These are phyloP conservation scores for Cyberlindnera suaveolens DNA, from an alignment of 805 yeast species.

Conservation along the genomic window DNA sequence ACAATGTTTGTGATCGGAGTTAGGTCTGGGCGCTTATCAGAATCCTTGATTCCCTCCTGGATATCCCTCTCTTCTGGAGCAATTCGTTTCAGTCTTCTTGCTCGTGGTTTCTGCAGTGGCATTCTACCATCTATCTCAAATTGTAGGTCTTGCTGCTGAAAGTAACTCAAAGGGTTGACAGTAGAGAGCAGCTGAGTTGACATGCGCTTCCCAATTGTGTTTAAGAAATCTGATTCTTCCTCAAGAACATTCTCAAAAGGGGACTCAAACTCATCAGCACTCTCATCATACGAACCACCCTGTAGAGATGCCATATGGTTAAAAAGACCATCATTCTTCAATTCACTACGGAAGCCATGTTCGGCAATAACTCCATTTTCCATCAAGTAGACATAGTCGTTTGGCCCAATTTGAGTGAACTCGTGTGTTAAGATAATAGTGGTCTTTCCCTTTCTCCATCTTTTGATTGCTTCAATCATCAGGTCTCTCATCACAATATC, in stretches of 20 bases:
- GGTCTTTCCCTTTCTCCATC: slow-evolving; percentile 62
- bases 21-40: slow-evolving; percentile 17
- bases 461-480: slow-evolving; percentile 44
- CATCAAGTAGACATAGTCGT: slow-evolving; percentile 56
- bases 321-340: slow-evolving; percentile 22
- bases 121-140: slow-evolving; percentile 3
- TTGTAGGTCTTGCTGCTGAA: slow-evolving; percentile 5
- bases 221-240: slow-evolving; percentile 1
- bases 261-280: not conserved
- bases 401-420: slow-evolving; percentile 42
- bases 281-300: slow-evolving; percentile 3
- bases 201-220: slow-evolving; percentile 3
- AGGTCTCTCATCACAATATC: slow-evolving; percentile 45
- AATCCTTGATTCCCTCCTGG: slow-evolving; percentile 2
- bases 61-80: not conserved
- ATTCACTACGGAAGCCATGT: slow-evolving; percentile 31
- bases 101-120: not conserved
- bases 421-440: slow-evolving; percentile 85
- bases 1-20: slow-evolving; percentile 26
- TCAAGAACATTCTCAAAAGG: not conserved
- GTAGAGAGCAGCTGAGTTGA: slow-evolving; percentile 18
- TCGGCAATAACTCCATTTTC: slow-evolving; percentile 52
- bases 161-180: slow-evolving; percentile 15
- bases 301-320: slow-evolving; percentile 15
- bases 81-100: slow-evolving; percentile 6